phyloP scores from a whole-genome alignment of 441 rosid genomes.

The Populus hybrid region DNA sequence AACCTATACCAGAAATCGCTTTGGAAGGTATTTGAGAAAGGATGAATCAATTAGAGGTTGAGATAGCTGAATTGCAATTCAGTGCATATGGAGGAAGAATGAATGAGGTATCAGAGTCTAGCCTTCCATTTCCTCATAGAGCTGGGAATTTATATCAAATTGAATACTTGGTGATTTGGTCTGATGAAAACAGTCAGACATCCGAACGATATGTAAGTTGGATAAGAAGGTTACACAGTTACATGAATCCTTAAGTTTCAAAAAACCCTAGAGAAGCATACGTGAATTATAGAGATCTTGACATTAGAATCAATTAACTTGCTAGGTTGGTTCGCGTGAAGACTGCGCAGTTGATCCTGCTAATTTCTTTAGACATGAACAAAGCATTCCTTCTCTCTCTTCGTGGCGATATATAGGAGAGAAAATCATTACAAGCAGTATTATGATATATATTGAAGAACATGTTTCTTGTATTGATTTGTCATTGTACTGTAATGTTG shows the following conservation, averaged over 20 bases:
- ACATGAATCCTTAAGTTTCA: slow-evolving; percentile 50
- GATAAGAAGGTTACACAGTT: slow-evolving; percentile 36
- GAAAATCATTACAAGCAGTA: background rate
- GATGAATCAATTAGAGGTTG: slow-evolving; percentile 27
- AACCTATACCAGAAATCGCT: slow-evolving; percentile 31
- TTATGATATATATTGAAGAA: background rate
- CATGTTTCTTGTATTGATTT: too few relatives aligned
- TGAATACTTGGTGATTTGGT: slow-evolving; percentile 43
- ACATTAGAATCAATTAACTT: slow-evolving; percentile 37
- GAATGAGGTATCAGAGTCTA: slow-evolving; percentile 33
- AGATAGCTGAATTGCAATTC: slow-evolving; percentile 20
- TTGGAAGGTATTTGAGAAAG: slow-evolving; percentile 41
- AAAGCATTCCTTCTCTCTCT: slow-evolving; percentile 36
- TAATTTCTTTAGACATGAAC: slow-evolving; percentile 53
- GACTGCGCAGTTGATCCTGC: slow-evolving; percentile 42
- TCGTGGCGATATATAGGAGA: slow-evolving; percentile 1
- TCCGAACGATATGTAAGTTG: slow-evolving; percentile 23
- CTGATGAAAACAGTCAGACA: slow-evolving; percentile 19
- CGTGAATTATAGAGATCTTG: slow-evolving; percentile 52
- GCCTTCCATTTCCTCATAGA: slow-evolving; percentile 51
- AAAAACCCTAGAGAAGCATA: slow-evolving; percentile 51
- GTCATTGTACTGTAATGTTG: too few relatives aligned
- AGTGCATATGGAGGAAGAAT: slow-evolving; percentile 57
- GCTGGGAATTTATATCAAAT: slow-evolving; percentile 42
- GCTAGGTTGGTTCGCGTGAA: slow-evolving; percentile 34